Base-by-base conservation (phyloP, 495 filamentous ascomycete species). In the Thermothielavioides terrestris region DNA sequence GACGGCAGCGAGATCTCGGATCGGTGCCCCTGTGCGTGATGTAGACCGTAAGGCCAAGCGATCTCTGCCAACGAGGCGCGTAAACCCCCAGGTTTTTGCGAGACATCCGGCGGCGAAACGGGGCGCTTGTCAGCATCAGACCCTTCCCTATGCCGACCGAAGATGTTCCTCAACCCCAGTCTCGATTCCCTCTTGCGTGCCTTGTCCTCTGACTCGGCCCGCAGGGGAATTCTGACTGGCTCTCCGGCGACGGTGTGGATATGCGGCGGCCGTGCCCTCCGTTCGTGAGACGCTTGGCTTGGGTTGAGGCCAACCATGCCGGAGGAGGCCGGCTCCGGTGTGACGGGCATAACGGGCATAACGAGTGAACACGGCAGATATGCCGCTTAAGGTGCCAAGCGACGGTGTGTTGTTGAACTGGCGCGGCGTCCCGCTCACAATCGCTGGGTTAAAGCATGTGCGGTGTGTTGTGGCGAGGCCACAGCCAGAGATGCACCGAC, bases 101-200 rank as follows among this genome's bases (percentile, higher is more conserved):
- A 25, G 22, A 38, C 54, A 14, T 58, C 56, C 22, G 47, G 30
- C 20, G 55, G 50, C 12, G 56, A 54, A 14, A 41, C 11, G 39
- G 56, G 59, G 26, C 56, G 54, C 23, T 38, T 56, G 31, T 53
- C 57, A 30, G 56, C 56, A 9, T 65, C 62, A 4, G 42, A 35
- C 2, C 34, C 42, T 15, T 42, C 50, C 28, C 23, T 39, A 22
- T 6, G 15, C 6, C 50, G 34, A 21, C 42, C 42, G 17, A 52
- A 25, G 56, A 48, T 70, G 34, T 56, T 69, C 40, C 73, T 63
- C 35, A 79, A 54, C 18, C 74, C 76, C 27, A 76, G 58, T 55
- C 65, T 73, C 10, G 77, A 79, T 36, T 74, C 74, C 42, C 73
- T 58, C 52, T 60, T 57, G 31, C 60, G 53, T 9, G 71, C 39